Percentiles rank a stretch among this genome's conserved stretches.
phyloP scores from a whole-genome alignment of 768 basidiomycete genomes.

The Tephrocybe rancida region DNA sequence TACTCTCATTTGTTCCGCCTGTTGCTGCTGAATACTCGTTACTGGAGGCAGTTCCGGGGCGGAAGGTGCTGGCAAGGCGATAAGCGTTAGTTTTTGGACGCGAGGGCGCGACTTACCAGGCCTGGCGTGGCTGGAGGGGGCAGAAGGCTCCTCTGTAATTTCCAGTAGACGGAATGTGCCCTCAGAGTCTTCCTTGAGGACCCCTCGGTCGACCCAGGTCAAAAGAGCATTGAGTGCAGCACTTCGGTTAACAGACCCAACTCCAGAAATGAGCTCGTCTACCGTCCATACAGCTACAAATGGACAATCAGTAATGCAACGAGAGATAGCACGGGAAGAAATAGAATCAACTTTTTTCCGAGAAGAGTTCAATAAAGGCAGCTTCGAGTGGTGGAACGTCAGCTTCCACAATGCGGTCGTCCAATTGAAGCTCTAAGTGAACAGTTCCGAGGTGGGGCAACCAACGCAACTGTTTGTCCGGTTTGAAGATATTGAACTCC shows the following conservation, averaged over 20 bases:
- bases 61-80: slow-evolving; percentile 22
- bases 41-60: slow-evolving; percentile 49
- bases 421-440: slow-evolving; percentile 75
- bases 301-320: not conserved
- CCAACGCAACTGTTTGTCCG: slow-evolving; percentile 91
- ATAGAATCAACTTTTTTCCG: slow-evolving; percentile 53
- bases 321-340: not conserved
- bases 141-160: slow-evolving; percentile 49
- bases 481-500: slow-evolving; percentile 83
- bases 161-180: slow-evolving; percentile 69
- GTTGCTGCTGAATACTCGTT: slow-evolving; percentile 66
- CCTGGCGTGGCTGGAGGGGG: slow-evolving; percentile 17
- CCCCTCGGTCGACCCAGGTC: slow-evolving; percentile 84
- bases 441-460: slow-evolving; percentile 88
- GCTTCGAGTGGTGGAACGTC: slow-evolving; percentile 91
- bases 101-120: slow-evolving; percentile 3
- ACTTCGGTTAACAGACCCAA: slow-evolving; percentile 67
- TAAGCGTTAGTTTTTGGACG: not conserved
- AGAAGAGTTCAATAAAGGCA: slow-evolving; percentile 86
- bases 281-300: slow-evolving; percentile 68
- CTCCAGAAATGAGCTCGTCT: slow-evolving; percentile 62
- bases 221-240: slow-evolving; percentile 72
- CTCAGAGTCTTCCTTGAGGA: slow-evolving; percentile 70
- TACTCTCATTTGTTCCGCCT: slow-evolving; percentile 83
- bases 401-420: slow-evolving; percentile 74